Base-by-base conservation (phyloP, 495 filamentous ascomycete species). In the Thozetella sp. region DNA sequence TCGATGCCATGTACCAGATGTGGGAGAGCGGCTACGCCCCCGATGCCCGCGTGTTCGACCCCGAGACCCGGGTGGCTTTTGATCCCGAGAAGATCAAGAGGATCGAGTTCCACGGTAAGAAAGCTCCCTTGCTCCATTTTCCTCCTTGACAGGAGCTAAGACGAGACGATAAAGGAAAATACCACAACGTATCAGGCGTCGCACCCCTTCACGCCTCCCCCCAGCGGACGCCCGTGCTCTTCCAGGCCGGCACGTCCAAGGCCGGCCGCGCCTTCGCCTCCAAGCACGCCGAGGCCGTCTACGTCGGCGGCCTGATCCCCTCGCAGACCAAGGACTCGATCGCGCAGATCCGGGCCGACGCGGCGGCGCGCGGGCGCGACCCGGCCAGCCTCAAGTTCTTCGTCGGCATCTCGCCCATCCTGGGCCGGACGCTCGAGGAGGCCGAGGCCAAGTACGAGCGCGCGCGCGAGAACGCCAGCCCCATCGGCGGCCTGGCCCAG, bases 1-100 rank as follows among this genome's bases (percentile, higher is more conserved):
- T 89, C 63, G 74, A 81, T 34, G 83, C 87, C 2, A 73, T 86
- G 50, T 89, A 89, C 74, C 86, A 86, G 64, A 75, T 89, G 1
- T 87, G 79, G 78, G 81, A 89, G 63, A 81, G 81, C 17, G 86
- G 83, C 26, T 88, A 83, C 82, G 74, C 83, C 2, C 74, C 80
- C 48, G 86, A 88, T 57, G 84, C 86, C 34, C 80, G 87, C 0
- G 63, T 80, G 15, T 73, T 76, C 19, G 78, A 87, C 56, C 72
- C 74, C 22, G 72, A 82, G 55, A 79, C 69, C 19, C 79, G 80
- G 2, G 71, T 83, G 45, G 83, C 82, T 58, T 58, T 75, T 1
- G 76, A 82, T 61, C 79, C 79, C 0, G 63, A 72, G 15, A 76
- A 79, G 53, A 73, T 84, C 27, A 75, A 80, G 24, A 69, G 74